Conservation (phyloP, 257 asterid species). For the Knoxia roxburghii region DNA sequence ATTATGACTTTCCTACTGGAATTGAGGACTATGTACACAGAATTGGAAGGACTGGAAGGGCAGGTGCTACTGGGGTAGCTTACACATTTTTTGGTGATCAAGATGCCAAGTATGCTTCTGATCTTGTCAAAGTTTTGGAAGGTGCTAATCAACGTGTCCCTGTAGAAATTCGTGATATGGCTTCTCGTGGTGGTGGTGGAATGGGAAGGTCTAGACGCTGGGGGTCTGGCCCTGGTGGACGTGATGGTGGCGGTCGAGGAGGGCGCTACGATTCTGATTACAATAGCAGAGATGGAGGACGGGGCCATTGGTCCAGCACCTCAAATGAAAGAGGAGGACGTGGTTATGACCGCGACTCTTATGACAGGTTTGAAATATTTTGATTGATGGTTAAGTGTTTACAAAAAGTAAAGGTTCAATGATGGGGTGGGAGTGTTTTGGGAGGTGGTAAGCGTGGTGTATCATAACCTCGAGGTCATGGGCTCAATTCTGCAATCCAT, state of each 20-base stretch:
- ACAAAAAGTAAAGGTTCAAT: neutral
- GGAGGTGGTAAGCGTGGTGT: too few species aligned
- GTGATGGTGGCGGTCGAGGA: slow-evolving; percentile 58
- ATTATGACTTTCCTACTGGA: slow-evolving; percentile 92
- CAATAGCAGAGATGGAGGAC: slow-evolving; percentile 52
- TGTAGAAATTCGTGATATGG: slow-evolving; percentile 65
- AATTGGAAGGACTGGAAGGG: slow-evolving; percentile 99
- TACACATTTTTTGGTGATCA: slow-evolving; percentile 74
- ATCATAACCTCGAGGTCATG: too few species aligned
- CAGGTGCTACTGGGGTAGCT: slow-evolving; percentile 93
- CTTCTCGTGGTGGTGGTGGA: slow-evolving; percentile 83
- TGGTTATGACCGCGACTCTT: slow-evolving; percentile 42
- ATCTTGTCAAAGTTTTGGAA: slow-evolving; percentile 77
- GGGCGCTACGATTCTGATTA: slow-evolving; percentile 47
- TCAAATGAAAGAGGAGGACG: slow-evolving; percentile 31
- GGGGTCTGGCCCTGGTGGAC: slow-evolving; percentile 65
- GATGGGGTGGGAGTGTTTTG: too few species aligned
- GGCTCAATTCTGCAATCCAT: too few species aligned
- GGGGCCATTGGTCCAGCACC: slow-evolving; percentile 39
- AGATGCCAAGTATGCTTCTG: slow-evolving; percentile 80
- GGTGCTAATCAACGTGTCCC: slow-evolving; percentile 88
- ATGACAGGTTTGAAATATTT: slow-evolving; percentile 39
- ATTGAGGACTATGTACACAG: slow-evolving; percentile 98
- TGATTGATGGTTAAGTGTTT: neutral
- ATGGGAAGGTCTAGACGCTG: slow-evolving; percentile 69